Base-by-base conservation (phyloP, 192 early-diverging fungal species). In the Rhizophagus sp. region DNA sequence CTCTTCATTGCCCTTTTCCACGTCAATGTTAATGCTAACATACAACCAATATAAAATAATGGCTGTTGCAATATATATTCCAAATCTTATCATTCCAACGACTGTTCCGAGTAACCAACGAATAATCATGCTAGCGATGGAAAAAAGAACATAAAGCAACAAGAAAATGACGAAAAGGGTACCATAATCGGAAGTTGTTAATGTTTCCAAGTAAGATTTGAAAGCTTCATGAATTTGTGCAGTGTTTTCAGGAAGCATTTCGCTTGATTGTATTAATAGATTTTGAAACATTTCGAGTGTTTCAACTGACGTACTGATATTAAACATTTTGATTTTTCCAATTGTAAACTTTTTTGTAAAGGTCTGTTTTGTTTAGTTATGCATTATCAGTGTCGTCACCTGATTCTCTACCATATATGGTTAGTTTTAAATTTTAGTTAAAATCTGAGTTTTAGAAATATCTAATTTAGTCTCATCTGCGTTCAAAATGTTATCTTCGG, bases 1-100 rank as follows among this genome's bases (percentile, higher is more conserved):
- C 47, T 79, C 77, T 44, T 79, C 65, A 44, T 79, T 79, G 39
- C 77, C 77, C 30, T 64, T 62, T 52, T 66, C 41, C 13, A 69
- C 24, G 52, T 79, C 77, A 44, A 79, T 69, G 27, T 49, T 61
- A 30, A 79, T 69, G 27, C 50, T 61, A 30, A 79, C 49, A 34
- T 47, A 79, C 70, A 79, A 11, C 65, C 65, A 79, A 44, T 79
- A 79, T 49, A 79, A 30, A 50, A 17, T 9, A 49, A 79, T 25
- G 34, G 17, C 13, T 4, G 61, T 8, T 33, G 17, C 19, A 12
- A 79, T 44, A 34, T 13, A 69, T 5, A 69, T 57, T 12, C 57
- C 77, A 69, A 79, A 79, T 49, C 52, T 79, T 24, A 69, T 24
- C 64, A 79, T 49, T 15, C 50, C 50, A 62, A 36, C 11, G 3